phyloP scores from a whole-genome alignment of 1,139 yeast species.

The Protomyces inouyei region DNA sequence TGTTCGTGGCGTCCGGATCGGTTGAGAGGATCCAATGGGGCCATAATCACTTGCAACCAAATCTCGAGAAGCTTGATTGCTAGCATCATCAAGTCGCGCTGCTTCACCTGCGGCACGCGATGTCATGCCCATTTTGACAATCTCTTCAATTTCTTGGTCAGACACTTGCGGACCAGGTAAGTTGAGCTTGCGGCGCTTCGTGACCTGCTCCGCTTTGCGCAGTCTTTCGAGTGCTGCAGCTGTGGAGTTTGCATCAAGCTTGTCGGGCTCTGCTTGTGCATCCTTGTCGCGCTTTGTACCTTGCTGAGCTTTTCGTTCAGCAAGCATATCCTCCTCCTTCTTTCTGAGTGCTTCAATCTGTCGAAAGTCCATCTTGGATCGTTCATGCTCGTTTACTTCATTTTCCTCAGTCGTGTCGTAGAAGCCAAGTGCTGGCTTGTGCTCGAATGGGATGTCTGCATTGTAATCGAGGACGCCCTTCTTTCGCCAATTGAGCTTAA shows the following conservation, averaged over 20 bases:
- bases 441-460: conserved; percentile 77
- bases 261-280: conserved; percentile 35
- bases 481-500: conserved; percentile 45
- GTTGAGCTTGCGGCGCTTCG: conserved; percentile 53
- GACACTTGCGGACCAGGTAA: conserved; percentile 52
- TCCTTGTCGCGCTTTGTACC: conserved; percentile 39
- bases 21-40: conserved; percentile 18
- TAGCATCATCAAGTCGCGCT: conserved; percentile 32
- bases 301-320: conserved; percentile 38
- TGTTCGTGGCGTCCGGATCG: conserved; percentile 30
- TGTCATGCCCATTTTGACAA: conserved; percentile 38
- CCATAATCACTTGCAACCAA: conserved; percentile 18
- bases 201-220: conserved; percentile 42
- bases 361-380: conserved; percentile 45
- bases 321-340: not conserved
- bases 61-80: conserved; percentile 31
- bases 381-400: conserved; percentile 35
- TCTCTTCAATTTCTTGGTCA: conserved; percentile 40
- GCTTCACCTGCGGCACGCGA: conserved; percentile 29
- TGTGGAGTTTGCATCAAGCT: conserved; percentile 38
- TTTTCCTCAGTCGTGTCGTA: conserved; percentile 64
- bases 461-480: conserved; percentile 66
- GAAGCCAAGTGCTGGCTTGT: conserved; percentile 61
- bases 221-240: conserved; percentile 41
- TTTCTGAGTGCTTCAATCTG: conserved; percentile 48